Percentiles rank a stretch among this genome's conserved stretches.
Evolutionary conservation across 352 stramenopile species (phyloP).

Genomic region (Phytopythium ostracodes): DNA sequence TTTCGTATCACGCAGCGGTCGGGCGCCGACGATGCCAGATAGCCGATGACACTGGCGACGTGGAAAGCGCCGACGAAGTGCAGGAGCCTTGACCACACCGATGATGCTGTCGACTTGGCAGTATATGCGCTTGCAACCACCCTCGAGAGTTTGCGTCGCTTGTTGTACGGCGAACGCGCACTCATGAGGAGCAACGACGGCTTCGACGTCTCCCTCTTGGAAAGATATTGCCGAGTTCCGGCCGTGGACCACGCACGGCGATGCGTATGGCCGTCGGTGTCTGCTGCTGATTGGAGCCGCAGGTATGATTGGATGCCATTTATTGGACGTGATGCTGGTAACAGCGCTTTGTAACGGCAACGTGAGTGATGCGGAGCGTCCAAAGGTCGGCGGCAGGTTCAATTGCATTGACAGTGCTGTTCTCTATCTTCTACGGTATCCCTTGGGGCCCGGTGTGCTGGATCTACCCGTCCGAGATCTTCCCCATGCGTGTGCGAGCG

Average conservation of each 20-base stretch:
- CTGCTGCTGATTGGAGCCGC: constrained; percentile 18
- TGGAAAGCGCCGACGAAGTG: too few species aligned
- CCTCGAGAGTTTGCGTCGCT: too few species aligned
- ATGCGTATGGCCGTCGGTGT: constrained; percentile 12
- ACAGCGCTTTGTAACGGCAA: constrained; percentile 20
- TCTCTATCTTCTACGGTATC: constrained; percentile 6
- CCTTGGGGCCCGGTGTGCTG: constrained; percentile 20
- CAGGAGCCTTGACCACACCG: too few species aligned
- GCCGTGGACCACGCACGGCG: too few species aligned
- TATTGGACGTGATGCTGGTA: constrained; percentile 19
- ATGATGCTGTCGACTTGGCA: too few species aligned
- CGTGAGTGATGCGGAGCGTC: constrained; percentile 5
- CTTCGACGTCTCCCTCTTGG: too few species aligned
- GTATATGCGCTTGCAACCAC: too few species aligned
- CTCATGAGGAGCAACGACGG: too few species aligned
- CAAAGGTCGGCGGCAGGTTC: constrained; percentile 18
- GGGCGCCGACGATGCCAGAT: neutral
- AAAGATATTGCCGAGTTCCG: too few species aligned
- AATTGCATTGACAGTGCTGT: constrained; percentile 19
- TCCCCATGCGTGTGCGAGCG: constrained; percentile 34
- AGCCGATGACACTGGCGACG: neutral
- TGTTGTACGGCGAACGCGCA: too few species aligned
- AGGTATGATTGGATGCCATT: constrained; percentile 21
- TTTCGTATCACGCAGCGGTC: neutral
- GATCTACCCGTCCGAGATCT: constrained; percentile 30